A percentile compares a stretch with the other conserved stretches of the same genome.
These are phyloP conservation scores for Citrus unshiu DNA, from an alignment of 345 rosid genomes.

Conservation along the genomic window DNA sequence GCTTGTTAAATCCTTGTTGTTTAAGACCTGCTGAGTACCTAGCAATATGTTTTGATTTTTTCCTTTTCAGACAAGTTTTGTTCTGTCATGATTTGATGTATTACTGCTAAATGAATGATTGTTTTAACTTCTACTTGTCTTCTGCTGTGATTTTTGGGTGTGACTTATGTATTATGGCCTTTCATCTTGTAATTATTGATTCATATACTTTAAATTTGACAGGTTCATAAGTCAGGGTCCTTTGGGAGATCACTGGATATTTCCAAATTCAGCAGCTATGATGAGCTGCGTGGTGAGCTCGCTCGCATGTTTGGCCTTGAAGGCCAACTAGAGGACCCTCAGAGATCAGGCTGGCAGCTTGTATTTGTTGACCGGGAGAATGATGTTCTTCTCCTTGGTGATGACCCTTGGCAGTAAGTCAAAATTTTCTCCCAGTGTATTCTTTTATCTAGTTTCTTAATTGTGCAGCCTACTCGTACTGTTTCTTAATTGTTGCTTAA, in stretches of 20 bases:
- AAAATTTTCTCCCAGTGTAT: neutral
- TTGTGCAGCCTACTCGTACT: neutral
- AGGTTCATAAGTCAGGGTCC: slow-evolving; percentile 48
- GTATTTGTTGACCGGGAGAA: slow-evolving; percentile 55
- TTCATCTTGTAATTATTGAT: neutral
- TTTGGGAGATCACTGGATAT: slow-evolving; percentile 49
- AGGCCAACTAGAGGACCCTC: slow-evolving; percentile 53
- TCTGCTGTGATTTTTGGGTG: neutral
- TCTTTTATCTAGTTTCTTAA: neutral
- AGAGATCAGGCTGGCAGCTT: slow-evolving; percentile 67
- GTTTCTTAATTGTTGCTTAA: neutral
- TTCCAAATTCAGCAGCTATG: slow-evolving; percentile 46
- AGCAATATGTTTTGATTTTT: neutral
- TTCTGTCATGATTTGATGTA: neutral
- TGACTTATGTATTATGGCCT: neutral
- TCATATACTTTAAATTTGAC: neutral
- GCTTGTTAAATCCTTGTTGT: neutral
- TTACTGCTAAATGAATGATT: neutral
- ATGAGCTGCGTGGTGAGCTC: slow-evolving; percentile 46
- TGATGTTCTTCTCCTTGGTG: slow-evolving; percentile 50
- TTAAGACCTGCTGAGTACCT: neutral
- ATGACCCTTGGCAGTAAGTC: slow-evolving; percentile 53
- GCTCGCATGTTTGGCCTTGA: slow-evolving; percentile 47
- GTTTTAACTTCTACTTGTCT: slow-evolving; percentile 2
- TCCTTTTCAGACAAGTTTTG: neutral